Conservation (phyloP, 2,329 filamentous ascomycete genomes). For the Coniochaeta sp. region DNA sequence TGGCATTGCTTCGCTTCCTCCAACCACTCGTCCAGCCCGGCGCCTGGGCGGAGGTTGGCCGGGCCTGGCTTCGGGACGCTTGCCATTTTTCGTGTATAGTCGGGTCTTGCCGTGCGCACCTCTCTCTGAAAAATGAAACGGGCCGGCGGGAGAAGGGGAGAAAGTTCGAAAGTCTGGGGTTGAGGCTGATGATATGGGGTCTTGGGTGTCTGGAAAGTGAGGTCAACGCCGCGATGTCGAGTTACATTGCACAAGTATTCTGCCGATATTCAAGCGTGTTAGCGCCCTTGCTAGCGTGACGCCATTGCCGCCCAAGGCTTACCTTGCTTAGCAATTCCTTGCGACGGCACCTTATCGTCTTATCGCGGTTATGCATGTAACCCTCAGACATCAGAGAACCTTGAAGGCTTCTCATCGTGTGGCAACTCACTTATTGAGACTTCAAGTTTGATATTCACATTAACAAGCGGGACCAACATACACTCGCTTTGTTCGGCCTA, state of each 20-base stretch:
- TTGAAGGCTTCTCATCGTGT: neutral
- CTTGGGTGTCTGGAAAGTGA: neutral
- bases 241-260: neutral
- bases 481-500: neutral
- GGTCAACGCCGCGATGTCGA: neutral
- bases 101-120: neutral
- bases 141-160: neutral
- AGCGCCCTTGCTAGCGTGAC: neutral
- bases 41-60: constrained; percentile 74
- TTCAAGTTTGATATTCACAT: neutral
- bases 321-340: no score
- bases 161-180: neutral
- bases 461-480: neutral
- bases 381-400: neutral
- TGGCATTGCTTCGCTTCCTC: constrained; percentile 96
- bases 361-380: neutral
- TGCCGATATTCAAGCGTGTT: neutral
- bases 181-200: no score
- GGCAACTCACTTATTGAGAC: neutral
- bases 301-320: neutral
- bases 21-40: constrained; percentile 91
- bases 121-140: neutral
- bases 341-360: neutral
- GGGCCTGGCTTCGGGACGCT: constrained; percentile 82
- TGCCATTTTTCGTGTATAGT: constrained; percentile 24